These are phyloP conservation scores for Trichoderma asperelloides DNA, from an alignment of 495 filamentous ascomycete species.

Conservation along the genomic window DNA sequence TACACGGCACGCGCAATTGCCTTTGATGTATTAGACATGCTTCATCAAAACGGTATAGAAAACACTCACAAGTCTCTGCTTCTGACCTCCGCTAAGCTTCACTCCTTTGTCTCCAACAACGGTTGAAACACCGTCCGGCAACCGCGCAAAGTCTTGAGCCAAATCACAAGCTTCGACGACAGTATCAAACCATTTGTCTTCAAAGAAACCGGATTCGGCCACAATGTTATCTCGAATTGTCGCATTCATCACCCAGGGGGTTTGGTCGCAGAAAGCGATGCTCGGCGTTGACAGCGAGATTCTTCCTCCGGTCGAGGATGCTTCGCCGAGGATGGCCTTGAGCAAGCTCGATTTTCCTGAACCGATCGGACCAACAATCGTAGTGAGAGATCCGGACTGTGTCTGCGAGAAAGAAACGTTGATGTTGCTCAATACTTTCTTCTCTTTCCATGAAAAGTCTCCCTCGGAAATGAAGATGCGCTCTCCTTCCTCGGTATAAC, in stretches of 20 bases:
- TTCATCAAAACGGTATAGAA: not conserved
- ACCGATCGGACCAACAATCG: slow-evolving; percentile 39
- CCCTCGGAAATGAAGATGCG: slow-evolving; percentile 21
- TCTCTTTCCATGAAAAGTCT: slow-evolving; percentile 36
- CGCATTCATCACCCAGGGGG: slow-evolving; percentile 47
- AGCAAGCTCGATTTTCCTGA: slow-evolving; percentile 43
- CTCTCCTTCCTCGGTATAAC: not conserved
- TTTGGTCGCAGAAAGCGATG: slow-evolving; percentile 33
- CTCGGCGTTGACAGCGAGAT: slow-evolving; percentile 11
- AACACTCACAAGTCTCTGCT: slow-evolving; percentile 41
- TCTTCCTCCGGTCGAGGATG: slow-evolving; percentile 22
- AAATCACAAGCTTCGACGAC: slow-evolving; percentile 60
- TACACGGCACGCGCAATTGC: slow-evolving; percentile 20
- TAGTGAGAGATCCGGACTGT: slow-evolving; percentile 23
- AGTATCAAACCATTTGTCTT: slow-evolving; percentile 50
- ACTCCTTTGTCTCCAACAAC: slow-evolving; percentile 53
- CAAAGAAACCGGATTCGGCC: slow-evolving; percentile 38
- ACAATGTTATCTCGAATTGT: slow-evolving; percentile 52
- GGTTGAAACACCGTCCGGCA: slow-evolving; percentile 49
- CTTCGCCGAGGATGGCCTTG: slow-evolving; percentile 42
- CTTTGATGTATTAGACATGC: slow-evolving; percentile 5
- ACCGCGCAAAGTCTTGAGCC: slow-evolving; percentile 40
- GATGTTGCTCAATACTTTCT: slow-evolving; percentile 26
- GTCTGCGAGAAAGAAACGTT: slow-evolving; percentile 20
- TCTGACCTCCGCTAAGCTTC: slow-evolving; percentile 56